These are phyloP conservation scores for Dipteronia sinensis DNA, from an alignment of 345 rosid species.

Conservation along the genomic window DNA sequence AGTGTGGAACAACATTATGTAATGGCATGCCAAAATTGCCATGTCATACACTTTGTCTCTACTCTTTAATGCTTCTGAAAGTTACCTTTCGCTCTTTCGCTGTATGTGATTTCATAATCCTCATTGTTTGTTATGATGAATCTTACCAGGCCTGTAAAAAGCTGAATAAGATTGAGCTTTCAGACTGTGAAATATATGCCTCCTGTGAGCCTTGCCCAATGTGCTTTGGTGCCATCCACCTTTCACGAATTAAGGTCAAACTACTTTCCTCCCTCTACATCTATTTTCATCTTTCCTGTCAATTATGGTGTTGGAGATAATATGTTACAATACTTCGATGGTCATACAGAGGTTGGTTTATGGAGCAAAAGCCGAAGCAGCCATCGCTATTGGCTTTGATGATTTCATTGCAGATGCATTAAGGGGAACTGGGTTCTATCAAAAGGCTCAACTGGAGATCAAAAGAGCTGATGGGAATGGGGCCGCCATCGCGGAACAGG, in stretches of 20 bases:
- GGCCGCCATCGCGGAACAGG: constrained; percentile 62
- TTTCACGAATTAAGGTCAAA: constrained; percentile 56
- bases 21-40: not conserved
- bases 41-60: not conserved
- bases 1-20: not conserved
- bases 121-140: not conserved
- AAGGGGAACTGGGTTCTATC: constrained; percentile 64
- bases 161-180: constrained; percentile 56
- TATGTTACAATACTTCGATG: not conserved
- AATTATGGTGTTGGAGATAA: not conserved
- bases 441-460: constrained; percentile 65
- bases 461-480: constrained; percentile 56
- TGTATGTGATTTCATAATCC: not conserved
- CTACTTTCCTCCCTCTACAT: not conserved
- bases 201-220: constrained; percentile 78
- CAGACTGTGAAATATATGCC: constrained; percentile 65
- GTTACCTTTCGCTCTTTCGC: not conserved
- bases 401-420: constrained; percentile 62
- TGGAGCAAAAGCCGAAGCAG: constrained; percentile 76
- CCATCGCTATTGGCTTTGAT: constrained; percentile 68
- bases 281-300: not conserved
- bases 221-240: constrained; percentile 76
- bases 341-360: constrained; percentile 56
- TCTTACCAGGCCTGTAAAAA: constrained; percentile 60
- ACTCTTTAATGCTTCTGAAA: constrained; percentile 10